Evolutionary conservation across 306 rosid genomes (phyloP).

Genomic region (Prunus fruticosa): DNA sequence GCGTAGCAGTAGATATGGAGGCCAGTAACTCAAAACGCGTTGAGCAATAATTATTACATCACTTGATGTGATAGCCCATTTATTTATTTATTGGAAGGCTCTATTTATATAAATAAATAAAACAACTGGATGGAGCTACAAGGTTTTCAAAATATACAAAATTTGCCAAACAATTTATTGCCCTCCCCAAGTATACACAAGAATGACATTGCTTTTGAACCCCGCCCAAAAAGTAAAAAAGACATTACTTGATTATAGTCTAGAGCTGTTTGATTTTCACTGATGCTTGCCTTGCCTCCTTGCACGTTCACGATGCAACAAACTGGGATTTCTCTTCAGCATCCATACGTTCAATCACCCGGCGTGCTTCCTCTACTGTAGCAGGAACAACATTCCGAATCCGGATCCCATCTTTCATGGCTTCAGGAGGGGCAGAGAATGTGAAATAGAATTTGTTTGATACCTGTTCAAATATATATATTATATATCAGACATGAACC

Average conservation of each 20-base stretch:
- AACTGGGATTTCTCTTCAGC: slow-evolving; percentile 42
- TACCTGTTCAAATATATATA: slow-evolving; percentile 37
- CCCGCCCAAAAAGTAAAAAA: background rate
- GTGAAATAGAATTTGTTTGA: slow-evolving; percentile 90
- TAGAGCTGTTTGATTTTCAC: slow-evolving; percentile 4
- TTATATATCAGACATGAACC: background rate
- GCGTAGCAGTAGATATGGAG: background rate
- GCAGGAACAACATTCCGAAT: slow-evolving; percentile 70
- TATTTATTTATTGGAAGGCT: too few species aligned
- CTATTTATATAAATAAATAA: background rate
- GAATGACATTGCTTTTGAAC: background rate
- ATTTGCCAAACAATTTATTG: background rate
- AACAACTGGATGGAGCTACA: background rate
- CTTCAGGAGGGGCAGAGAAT: slow-evolving; percentile 53
- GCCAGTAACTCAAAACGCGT: background rate
- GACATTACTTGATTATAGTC: background rate
- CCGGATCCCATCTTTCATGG: slow-evolving; percentile 51
- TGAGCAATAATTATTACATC: background rate
- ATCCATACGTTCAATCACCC: slow-evolving; percentile 70
- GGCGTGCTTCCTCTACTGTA: slow-evolving; percentile 73
- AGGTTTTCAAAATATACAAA: background rate
- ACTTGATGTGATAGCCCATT: too few species aligned
- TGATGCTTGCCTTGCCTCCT: background rate
- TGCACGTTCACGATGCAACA: slow-evolving; percentile 21
- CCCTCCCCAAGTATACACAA: too few species aligned